A percentile compares a stretch with the other conserved stretches of the same genome.
These are phyloP conservation scores for Ligustrum vulgare DNA, from an alignment of 257 asterid genomes.

Conservation along the genomic window DNA sequence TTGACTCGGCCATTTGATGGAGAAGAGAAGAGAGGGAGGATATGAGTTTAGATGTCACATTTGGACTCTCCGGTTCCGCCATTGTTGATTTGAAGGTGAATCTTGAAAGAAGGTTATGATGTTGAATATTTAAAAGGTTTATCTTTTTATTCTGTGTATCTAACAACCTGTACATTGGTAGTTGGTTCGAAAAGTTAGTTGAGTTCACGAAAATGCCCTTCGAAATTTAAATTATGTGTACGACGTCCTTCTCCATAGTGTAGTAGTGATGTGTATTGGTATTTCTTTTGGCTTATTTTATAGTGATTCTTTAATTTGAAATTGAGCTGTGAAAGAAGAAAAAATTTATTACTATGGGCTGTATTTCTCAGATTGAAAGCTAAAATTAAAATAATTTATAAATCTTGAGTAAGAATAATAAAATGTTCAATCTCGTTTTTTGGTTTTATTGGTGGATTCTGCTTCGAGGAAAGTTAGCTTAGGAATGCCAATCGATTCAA, in stretches of 20 bases:
- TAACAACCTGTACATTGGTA: slow-evolving; percentile 49
- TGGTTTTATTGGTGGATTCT: no score
- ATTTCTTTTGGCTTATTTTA: not conserved
- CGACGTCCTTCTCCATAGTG: slow-evolving; percentile 13
- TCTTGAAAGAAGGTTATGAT: slow-evolving; percentile 16
- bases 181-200: slow-evolving; percentile 31
- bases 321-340: not conserved
- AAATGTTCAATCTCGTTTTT: no score
- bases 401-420: no score
- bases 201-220: slow-evolving; percentile 12
- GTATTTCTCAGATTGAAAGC: not conserved
- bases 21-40: slow-evolving; percentile 78
- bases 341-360: slow-evolving; percentile 9
- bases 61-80: slow-evolving; percentile 76
- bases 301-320: not conserved
- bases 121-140: slow-evolving; percentile 36
- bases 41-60: slow-evolving; percentile 65
- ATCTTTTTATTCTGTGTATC: not conserved
- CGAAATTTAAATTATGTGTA: slow-evolving; percentile 30
- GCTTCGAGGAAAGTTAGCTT: no score
- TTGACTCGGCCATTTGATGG: slow-evolving; percentile 68
- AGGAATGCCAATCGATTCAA: no score
- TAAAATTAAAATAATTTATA: no score
- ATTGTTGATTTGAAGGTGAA: slow-evolving; percentile 29
- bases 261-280: not conserved